Conservation (phyloP, 2,329 filamentous ascomycete genomes). For the Penicillium sp. region DNA sequence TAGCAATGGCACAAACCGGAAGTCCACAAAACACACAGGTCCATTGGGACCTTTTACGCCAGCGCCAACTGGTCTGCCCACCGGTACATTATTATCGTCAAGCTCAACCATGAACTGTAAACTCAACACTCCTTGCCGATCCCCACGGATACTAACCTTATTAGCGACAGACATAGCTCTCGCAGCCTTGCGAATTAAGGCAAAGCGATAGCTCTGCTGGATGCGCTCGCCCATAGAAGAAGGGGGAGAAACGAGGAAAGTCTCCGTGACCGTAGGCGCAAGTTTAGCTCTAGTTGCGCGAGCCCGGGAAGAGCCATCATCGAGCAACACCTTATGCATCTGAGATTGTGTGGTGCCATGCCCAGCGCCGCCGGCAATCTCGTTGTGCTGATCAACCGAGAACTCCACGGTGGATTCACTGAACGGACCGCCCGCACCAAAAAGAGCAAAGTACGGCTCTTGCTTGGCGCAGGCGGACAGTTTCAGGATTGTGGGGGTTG, state of each 20-base stretch:
- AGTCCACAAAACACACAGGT: conserved; percentile 49
- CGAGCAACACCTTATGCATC: conserved; percentile 35
- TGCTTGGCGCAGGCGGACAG: conserved; percentile 61
- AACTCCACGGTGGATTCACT: conserved; percentile 63
- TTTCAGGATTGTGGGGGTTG: conserved; percentile 70
- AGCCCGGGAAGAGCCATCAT: conserved; percentile 38
- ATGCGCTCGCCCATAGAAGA: conserved; percentile 60
- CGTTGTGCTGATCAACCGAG: conserved; percentile 47
- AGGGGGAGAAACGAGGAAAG: conserved; percentile 57
- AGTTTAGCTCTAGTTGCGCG: conserved; percentile 37
- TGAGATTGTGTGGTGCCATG: conserved; percentile 20
- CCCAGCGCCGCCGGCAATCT: conserved; percentile 23
- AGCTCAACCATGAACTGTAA: conserved; percentile 95
- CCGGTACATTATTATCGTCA: conserved; percentile 54
- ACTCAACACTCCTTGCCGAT: conserved; percentile 85
- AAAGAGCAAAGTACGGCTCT: conserved; percentile 72
- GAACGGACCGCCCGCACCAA: conserved; percentile 59
- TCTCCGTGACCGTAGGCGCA: conserved; percentile 49
- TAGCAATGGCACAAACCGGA: conserved; percentile 48
- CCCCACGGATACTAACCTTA: conserved; percentile 88
- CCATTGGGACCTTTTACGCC: conserved; percentile 25
- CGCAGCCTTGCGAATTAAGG: conserved; percentile 77
- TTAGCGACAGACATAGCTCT: conserved; percentile 91
- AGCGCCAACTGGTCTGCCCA: conserved; percentile 24
- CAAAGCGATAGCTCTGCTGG: conserved; percentile 81